phyloP scores from a whole-genome alignment of 495 filamentous ascomycete genomes.

The Trichocladium uniseriatum region DNA sequence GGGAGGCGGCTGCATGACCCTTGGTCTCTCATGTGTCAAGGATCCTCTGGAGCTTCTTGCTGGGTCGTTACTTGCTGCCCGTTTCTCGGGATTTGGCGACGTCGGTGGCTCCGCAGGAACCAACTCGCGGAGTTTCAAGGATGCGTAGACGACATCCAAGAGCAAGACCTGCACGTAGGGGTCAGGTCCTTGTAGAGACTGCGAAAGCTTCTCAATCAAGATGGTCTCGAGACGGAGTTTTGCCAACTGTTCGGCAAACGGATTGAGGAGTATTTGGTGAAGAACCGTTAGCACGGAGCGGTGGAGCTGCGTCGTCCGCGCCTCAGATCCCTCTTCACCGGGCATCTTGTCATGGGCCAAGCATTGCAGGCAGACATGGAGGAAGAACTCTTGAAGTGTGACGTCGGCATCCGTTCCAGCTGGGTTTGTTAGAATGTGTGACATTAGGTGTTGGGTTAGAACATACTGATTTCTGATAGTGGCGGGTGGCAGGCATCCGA shows the following conservation, averaged over 20 bases:
- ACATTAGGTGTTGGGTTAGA: background rate
- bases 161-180: slow-evolving; percentile 63
- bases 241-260: slow-evolving; percentile 54
- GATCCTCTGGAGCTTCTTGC: slow-evolving; percentile 17
- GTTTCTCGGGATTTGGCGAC: slow-evolving; percentile 37
- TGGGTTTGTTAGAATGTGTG: slow-evolving; percentile 16
- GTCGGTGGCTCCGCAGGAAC: slow-evolving; percentile 34
- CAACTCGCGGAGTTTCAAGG: slow-evolving; percentile 56
- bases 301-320: slow-evolving; percentile 51
- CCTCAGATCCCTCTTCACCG: slow-evolving; percentile 24
- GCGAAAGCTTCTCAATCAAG: slow-evolving; percentile 60
- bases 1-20: slow-evolving; percentile 49
- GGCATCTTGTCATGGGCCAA: slow-evolving; percentile 41
- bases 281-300: slow-evolving; percentile 61
- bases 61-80: slow-evolving; percentile 24
- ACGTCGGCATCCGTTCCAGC: slow-evolving; percentile 42
- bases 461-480: slow-evolving; percentile 40
- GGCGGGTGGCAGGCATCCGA: slow-evolving; percentile 27
- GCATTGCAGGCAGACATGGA: slow-evolving; percentile 48
- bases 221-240: slow-evolving; percentile 61
- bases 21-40: slow-evolving; percentile 23
- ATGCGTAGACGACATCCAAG: slow-evolving; percentile 63
- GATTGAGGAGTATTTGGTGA: slow-evolving; percentile 65
- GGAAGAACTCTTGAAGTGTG: slow-evolving; percentile 52
- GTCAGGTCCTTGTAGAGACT: slow-evolving; percentile 52